Percentiles rank a stretch among this genome's conserved stretches.
phyloP scores from a whole-genome alignment of 306 rosid species.

The Abrus pulchellus region DNA sequence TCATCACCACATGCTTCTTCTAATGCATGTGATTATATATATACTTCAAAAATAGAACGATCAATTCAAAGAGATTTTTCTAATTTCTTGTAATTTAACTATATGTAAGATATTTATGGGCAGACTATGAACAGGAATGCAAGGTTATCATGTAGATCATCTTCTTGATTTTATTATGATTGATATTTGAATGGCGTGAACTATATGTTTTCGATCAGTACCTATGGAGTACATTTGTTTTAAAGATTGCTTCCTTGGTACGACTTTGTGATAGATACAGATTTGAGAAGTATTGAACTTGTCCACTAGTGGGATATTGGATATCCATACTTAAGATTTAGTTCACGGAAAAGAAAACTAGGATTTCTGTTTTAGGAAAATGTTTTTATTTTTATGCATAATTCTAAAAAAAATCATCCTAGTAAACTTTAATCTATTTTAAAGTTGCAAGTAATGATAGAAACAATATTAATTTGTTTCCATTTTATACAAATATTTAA shows the following conservation, averaged over 20 bases:
- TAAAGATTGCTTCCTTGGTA: not conserved
- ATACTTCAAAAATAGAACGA: not conserved
- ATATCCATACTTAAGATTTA: not conserved
- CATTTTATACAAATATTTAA: no score
- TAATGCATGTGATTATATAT: not conserved
- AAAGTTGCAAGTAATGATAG: no score
- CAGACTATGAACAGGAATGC: constrained; percentile 5
- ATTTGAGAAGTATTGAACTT: not conserved
- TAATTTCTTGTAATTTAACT: constrained; percentile 12
- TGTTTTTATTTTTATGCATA: no score
- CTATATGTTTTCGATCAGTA: not conserved
- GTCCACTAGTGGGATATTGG: not conserved
- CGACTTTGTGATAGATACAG: not conserved
- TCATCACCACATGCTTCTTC: constrained; percentile 2
- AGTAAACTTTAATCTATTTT: no score
- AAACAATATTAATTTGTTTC: no score
- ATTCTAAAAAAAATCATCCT: no score
- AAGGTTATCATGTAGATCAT: not conserved
- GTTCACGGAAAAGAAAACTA: no score
- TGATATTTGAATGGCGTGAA: not conserved
- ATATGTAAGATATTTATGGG: constrained; percentile 17
- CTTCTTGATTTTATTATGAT: constrained; percentile 11
- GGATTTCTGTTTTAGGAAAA: not conserved
- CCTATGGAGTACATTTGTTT: not conserved
- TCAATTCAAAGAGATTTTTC: constrained; percentile 16